Base-by-base conservation (phyloP, 352 stramenopile genomes). In the Phytophthora nicotianae region DNA sequence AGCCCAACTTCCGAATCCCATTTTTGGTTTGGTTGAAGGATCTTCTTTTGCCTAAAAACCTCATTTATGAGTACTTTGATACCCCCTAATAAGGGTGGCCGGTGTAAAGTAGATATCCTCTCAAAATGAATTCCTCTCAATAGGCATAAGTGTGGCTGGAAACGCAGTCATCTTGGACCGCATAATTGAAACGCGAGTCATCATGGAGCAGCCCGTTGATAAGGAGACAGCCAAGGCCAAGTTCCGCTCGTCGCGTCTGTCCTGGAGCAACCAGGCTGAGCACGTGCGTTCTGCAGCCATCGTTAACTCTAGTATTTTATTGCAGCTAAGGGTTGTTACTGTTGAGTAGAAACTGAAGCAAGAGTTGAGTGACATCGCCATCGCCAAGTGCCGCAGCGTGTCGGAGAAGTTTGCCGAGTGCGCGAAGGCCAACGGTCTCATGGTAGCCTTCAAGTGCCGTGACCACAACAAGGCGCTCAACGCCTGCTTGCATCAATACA, bases 211-310 rank as follows among this genome's bases (percentile, higher is more conserved):
- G 49, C 51, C 73, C 21, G 75, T 88, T 61, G 79, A 88, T 50
- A 88, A 89, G 65, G 83, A 91, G 70, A 88, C 74, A 23, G 79
- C 77, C 17, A 91, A 91, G 74, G 74, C 83, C 51, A 62, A 72
- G 21, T 90, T 88, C 62, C 85, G 85, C 65, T 85, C 79, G 35
- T 91, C 81, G 67, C 81, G 85, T 29, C 75, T 94, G 65, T 83
- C 79, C 33, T 91, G 85, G 85, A 92, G 83, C 62, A 94, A 92
- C 68, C 85, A 92, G 62, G 85, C 85, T 3, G 83, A 92, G 58
- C 83, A 94, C 43, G 81, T 92, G 51, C 50, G 77, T 79, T n/a
- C 21, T 58, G 14, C 23, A 29, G 23, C 13, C 23, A 20, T 3
- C 21, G 19, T 20, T 3, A 2, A 42, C 17, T 27, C 9, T 38